phyloP scores from a whole-genome alignment of 2,329 filamentous ascomycete species.

The Mariannaea elegans region DNA sequence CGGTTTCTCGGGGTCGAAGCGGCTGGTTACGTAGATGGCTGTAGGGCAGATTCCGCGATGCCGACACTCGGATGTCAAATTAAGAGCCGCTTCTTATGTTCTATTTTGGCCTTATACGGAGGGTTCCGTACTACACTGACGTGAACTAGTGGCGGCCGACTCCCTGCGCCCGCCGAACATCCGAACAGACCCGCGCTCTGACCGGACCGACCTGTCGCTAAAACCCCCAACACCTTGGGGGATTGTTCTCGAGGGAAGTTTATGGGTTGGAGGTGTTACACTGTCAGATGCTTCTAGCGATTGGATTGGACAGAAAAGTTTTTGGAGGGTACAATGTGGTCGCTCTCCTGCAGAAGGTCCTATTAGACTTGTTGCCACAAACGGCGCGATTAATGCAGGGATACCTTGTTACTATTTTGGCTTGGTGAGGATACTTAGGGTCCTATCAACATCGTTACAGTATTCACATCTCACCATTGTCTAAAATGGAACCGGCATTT shows the following conservation, averaged over 20 bases:
- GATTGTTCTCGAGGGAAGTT: too few species aligned
- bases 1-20: too few species aligned
- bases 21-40: too few species aligned
- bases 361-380: slow-evolving; percentile 1
- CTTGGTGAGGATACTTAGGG: slow-evolving; percentile 13
- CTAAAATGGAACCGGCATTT: slow-evolving; percentile 17
- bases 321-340: too few species aligned
- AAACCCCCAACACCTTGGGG: neutral
- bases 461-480: neutral
- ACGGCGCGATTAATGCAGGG: slow-evolving; percentile 6
- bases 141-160: slow-evolving; percentile 10
- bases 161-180: neutral
- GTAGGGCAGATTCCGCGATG: too few species aligned
- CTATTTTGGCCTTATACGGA: too few species aligned
- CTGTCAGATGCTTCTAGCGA: neutral
- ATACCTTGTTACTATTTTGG: slow-evolving; percentile 7
- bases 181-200: neutral
- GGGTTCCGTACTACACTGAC: too few species aligned
- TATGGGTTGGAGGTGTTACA: too few species aligned
- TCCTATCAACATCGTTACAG: neutral
- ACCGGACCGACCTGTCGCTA: slow-evolving; percentile 1
- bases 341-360: neutral
- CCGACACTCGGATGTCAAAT: too few species aligned
- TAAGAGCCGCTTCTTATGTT: too few species aligned
- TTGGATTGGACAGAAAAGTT: slow-evolving; percentile 17